Evolutionary conservation across 345 rosid genomes (phyloP), one percentile per base, ranked within the genome.

Genomic region (Erucastrum elatum): DNA sequence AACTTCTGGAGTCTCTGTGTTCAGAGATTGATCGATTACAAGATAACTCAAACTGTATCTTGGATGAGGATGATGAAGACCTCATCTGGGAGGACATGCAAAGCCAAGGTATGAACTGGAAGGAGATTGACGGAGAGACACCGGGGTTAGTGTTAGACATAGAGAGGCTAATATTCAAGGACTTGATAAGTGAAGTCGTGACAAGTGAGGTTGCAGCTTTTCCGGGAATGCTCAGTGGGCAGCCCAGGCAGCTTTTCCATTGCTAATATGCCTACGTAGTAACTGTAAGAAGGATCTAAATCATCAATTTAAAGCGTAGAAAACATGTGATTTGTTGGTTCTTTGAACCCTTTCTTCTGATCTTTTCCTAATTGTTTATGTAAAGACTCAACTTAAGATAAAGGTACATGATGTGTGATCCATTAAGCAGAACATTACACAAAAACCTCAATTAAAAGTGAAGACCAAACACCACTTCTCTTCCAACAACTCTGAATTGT

Each of bases 11-110:
- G 67, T 85, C 86, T 70, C 63, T 95, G 76, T 90, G 89, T 81
- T 85, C 86, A 34, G 92, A 93, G 82, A 82, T 91, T 68, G 89
- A 91, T 72, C 82, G 70, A 70, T 83, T 89, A 79, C 91, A 85
- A 84, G 77, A 73, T 70, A 77, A 78, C 77, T 72, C 85, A 25
- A 84, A 74, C 33, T 85, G 87, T 83, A 79, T 80, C 78, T 84
- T 84, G 68, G 81, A 84, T 2, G 90, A 84, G 53, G 84, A 88
- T 5, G 87, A 90, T 66, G 71, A 71, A 81, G 82, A 81, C 71
- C 81, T 88, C 80, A 53, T 85, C 80, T 74, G 84, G 86, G 84
- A 83, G 78, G 97, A 89, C 74, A 67, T 56, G 62, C 62, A 56
- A 56, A 4, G 62, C 62, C 62, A 56, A 56, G 29, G 29, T 12